phyloP scores from a whole-genome alignment of 2,329 filamentous ascomycete genomes.

The Elsinoe fawcettii region DNA sequence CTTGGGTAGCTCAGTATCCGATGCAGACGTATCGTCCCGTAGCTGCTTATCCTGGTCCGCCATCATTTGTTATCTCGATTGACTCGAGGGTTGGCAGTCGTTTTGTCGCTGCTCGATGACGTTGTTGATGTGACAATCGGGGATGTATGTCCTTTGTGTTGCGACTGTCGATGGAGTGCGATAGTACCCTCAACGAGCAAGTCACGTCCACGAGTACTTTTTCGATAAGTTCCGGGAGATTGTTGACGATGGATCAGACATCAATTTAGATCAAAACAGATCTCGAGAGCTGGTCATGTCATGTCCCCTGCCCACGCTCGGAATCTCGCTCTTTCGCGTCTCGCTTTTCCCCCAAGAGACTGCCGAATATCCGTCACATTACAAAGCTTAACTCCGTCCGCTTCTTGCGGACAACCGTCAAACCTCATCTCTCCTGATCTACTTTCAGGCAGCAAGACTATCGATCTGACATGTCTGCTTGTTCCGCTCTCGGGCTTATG shows the following conservation, averaged over 20 bases:
- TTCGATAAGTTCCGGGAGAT: neutral
- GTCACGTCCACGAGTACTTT: neutral
- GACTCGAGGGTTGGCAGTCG: neutral
- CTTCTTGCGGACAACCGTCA: neutral
- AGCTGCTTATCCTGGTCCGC: slow-evolving; percentile 2
- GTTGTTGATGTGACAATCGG: neutral
- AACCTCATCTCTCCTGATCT: neutral
- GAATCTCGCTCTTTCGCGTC: slow-evolving; percentile 10
- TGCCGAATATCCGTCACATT: slow-evolving; percentile 6
- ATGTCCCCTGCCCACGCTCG: neutral
- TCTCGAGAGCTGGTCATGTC: neutral
- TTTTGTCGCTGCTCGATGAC: slow-evolving; percentile 5
- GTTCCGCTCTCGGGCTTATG: neutral
- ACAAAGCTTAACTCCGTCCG: slow-evolving; percentile 1
- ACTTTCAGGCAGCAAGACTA: neutral
- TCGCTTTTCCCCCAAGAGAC: neutral
- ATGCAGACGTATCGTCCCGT: slow-evolving; percentile 5
- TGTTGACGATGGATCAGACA: neutral
- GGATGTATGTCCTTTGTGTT: neutral
- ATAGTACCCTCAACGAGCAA: neutral
- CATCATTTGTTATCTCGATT: neutral
- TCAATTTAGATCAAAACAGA: neutral
- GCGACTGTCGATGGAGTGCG: neutral
- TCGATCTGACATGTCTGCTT: neutral
- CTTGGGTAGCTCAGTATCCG: neutral